Evolutionary conservation across 2,329 filamentous ascomycete species (phyloP), one percentile per base, ranked within the genome.

Genomic region (Paracoccidioides lutzii): DNA sequence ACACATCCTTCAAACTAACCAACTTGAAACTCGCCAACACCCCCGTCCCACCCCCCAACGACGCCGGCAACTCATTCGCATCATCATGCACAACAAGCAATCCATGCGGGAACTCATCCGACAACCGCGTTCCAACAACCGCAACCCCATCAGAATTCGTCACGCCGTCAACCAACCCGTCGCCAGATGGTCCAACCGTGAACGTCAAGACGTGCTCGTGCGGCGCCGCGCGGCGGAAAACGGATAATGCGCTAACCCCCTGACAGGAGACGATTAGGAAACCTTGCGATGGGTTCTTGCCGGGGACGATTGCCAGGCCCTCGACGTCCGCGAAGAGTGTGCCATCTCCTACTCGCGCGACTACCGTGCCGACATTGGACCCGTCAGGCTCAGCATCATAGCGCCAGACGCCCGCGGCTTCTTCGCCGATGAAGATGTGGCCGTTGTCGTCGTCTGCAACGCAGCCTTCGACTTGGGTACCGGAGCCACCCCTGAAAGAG

Each of bases 381-480:
- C 69, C 65, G 44, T 73, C 70, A 0, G 77, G 77, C 61, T 81
- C 77, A 0, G 76, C 77, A 5, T 69, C 73, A 52, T 79, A 79
- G 3, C 76, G 68, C 77, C 78, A 80, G 0, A 80, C 70, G 0
- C 75, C 78, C 5, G 70, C 73, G 0, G 75, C 75, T 52, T 80
- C 78, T 60, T 80, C 78, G 38, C 78, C 76, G 4, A 80, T 67
- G 58, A 80, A 73, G 3, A 80, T 59, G 65, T 71, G 76, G 4
- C 75, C 75, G 55, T 78, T 76, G 12, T 72, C 72, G 28, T 80
- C 76, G 54, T 80, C 78, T 0, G 72, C 64, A 0, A 80, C 78
- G 52, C 78, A 80, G 3, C 78, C 78, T 62, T 80, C 78, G 0
- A 78, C 76, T 58, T 81, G 77, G 2, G 76, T 75, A 2, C 77